Conservation (phyloP, 2,329 filamentous ascomycete species). For the Golovinomyces cichoracearum region DNA sequence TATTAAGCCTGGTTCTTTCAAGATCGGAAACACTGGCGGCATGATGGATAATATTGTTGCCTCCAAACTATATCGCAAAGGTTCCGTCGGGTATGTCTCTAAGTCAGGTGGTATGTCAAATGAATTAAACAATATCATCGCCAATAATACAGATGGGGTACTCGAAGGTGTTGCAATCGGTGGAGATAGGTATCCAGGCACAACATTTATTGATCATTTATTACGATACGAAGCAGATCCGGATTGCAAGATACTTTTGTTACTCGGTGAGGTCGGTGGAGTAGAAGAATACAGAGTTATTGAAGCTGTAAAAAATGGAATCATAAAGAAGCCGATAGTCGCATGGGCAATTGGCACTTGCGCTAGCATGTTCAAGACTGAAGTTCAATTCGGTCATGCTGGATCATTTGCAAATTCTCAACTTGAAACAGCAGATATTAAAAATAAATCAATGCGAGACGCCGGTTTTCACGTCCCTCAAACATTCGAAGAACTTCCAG, state of each 20-base stretch:
- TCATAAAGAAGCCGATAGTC: slow-evolving; percentile 94
- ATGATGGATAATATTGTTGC: slow-evolving; percentile 99
- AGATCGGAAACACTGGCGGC: slow-evolving; percentile 98
- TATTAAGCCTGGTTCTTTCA: slow-evolving; percentile 98
- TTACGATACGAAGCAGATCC: slow-evolving; percentile 90
- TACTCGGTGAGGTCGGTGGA: slow-evolving; percentile 96
- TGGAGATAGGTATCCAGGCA: slow-evolving; percentile 95
- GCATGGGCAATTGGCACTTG: slow-evolving; percentile 99
- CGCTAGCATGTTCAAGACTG: slow-evolving; percentile 98
- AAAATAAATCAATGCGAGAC: slow-evolving; percentile 93
- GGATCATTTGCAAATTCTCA: slow-evolving; percentile 98
- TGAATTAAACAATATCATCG: slow-evolving; percentile 98
- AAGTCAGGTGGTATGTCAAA: slow-evolving; percentile 99
- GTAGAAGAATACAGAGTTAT: slow-evolving; percentile 99
- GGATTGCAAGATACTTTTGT: slow-evolving; percentile 85
- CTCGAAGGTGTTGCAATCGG: slow-evolving; percentile 98
- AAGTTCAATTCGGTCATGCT: slow-evolving; percentile 97
- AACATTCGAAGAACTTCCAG: slow-evolving; percentile 88
- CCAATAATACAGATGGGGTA: slow-evolving; percentile 88
- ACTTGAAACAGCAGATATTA: slow-evolving; percentile 83
- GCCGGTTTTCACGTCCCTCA: slow-evolving; percentile 85
- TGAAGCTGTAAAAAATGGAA: slow-evolving; percentile 79
- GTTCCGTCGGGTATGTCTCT: slow-evolving; percentile 96
- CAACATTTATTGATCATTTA: slow-evolving; percentile 97
- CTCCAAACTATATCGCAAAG: slow-evolving; percentile 98